Evolutionary conservation across 176 grass and related monocot genomes (phyloP).

Genomic region (bread wheat (Triticum aestivum)): DNA sequence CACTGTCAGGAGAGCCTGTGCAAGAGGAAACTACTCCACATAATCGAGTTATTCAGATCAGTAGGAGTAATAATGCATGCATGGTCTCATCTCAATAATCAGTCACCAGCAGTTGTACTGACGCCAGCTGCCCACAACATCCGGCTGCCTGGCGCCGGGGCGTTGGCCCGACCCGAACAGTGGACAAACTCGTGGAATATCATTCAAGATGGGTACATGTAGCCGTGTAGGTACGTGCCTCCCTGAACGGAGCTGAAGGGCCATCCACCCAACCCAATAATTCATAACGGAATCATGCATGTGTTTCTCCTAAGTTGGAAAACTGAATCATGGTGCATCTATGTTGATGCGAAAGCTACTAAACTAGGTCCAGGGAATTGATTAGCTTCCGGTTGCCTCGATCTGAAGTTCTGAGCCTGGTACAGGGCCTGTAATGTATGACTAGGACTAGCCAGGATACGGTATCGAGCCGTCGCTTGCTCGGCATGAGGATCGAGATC

Average conservation of each 20-base stretch:
- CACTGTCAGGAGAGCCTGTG: neutral
- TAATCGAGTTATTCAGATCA: neutral
- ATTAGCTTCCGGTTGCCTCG: neutral
- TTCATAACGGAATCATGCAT: neutral
- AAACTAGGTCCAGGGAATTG: neutral
- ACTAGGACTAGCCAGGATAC: no score
- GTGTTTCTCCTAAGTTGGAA: neutral
- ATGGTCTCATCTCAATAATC: neutral
- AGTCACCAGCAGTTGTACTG: neutral
- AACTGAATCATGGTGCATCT: neutral
- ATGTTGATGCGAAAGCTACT: neutral
- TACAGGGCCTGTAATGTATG: no score
- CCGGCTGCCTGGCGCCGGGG: neutral
- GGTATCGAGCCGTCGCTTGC: no score
- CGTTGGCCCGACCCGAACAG: neutral
- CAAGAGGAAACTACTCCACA: neutral
- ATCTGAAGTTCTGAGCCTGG: neutral
- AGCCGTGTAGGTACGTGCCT: neutral
- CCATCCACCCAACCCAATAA: neutral
- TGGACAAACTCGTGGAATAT: conserved; percentile 18
- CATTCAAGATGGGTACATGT: conserved; percentile 10
- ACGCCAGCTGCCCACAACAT: neutral
- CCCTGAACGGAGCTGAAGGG: neutral
- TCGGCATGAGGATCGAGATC: no score
- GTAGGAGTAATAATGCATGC: no score